Percentiles rank a stretch among this genome's conserved stretches.
Evolutionary conservation across 1,139 yeast species (phyloP).

Genomic region (Debaryomyces nepalensis): DNA sequence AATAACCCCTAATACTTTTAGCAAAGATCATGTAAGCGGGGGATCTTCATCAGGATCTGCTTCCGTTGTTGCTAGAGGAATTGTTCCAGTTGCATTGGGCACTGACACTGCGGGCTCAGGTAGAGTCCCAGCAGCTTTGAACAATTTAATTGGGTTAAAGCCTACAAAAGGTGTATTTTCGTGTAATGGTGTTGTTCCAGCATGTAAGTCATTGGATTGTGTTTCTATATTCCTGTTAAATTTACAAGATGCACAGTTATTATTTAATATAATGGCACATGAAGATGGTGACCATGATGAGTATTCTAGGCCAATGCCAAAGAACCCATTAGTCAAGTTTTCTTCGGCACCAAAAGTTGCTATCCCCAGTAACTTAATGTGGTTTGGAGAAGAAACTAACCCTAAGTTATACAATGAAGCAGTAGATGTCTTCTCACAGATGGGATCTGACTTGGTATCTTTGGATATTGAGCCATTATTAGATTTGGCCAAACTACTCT

Average conservation of each 20-base stretch:
- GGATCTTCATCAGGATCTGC: conserved; percentile 98
- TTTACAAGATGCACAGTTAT: conserved; percentile 79
- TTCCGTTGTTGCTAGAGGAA: conserved; percentile 83
- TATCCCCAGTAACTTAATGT: conserved; percentile 70
- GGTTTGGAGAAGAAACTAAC: conserved; percentile 84
- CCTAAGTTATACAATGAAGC: conserved; percentile 69
- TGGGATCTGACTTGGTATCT: conserved; percentile 60
- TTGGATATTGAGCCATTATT: conserved; percentile 75
- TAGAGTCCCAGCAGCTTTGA: conserved; percentile 95
- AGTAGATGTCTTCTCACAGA: conserved; percentile 56
- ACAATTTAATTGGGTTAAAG: conserved; percentile 87
- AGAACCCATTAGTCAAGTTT: conserved; percentile 63
- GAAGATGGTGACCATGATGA: conserved; percentile 76
- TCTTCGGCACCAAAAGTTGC: conserved; percentile 68
- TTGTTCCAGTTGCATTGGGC: conserved; percentile 86
- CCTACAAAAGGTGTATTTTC: conserved; percentile 90
- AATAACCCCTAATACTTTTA: conserved; percentile 76
- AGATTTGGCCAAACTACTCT: conserved; percentile 84
- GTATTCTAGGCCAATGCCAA: conserved; percentile 77
- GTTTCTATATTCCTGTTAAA: conserved; percentile 83
- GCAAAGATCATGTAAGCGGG: conserved; percentile 79
- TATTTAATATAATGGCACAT: conserved; percentile 70
- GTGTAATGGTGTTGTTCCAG: conserved; percentile 92
- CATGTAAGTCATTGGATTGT: conserved; percentile 92
- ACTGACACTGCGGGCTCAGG: conserved; percentile 99